These are phyloP conservation scores for Agrocybe pediades DNA, from an alignment of 768 basidiomycete species.

Conservation along the genomic window DNA sequence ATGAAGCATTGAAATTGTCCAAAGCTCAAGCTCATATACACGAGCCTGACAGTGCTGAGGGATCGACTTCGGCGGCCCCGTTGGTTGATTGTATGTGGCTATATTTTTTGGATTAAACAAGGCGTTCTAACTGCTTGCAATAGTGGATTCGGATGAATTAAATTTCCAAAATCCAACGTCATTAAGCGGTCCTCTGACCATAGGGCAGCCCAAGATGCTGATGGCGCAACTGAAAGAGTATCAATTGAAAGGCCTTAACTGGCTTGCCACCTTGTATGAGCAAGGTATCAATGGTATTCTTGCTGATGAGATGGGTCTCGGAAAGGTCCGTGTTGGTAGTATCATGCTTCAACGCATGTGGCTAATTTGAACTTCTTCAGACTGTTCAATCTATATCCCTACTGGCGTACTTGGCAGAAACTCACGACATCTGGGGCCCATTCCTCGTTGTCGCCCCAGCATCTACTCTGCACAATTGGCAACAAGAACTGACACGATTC, in stretches of 20 bases:
- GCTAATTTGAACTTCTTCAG: constrained; percentile 40
- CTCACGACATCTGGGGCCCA: constrained; percentile 98
- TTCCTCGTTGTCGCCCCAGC: constrained; percentile 98
- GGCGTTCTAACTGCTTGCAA: not conserved
- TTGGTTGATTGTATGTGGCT: constrained; percentile 70
- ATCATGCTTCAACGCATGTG: not conserved
- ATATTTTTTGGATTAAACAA: constrained; percentile 17
- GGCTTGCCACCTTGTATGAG: constrained; percentile 96
- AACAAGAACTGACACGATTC: constrained; percentile 96
- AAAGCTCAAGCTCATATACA: constrained; percentile 53
- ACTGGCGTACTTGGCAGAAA: constrained; percentile 93
- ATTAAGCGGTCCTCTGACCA: constrained; percentile 78
- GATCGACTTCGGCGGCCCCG: constrained; percentile 35
- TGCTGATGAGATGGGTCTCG: constrained; percentile 98
- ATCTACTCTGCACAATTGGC: constrained; percentile 98
- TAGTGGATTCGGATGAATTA: constrained; percentile 94
- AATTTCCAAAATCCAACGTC: constrained; percentile 99
- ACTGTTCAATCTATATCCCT: constrained; percentile 98
- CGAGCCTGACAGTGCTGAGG: constrained; percentile 43
- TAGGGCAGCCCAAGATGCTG: constrained; percentile 93
- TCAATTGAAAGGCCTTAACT: constrained; percentile 96
- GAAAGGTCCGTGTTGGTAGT: constrained; percentile 55
- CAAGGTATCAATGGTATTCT: constrained; percentile 99
- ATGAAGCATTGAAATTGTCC: constrained; percentile 72
- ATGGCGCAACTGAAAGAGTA: constrained; percentile 98